Conservation (phyloP, 1,284 basidiomycete genomes). For the Cryptococcus amylolentus region DNA sequence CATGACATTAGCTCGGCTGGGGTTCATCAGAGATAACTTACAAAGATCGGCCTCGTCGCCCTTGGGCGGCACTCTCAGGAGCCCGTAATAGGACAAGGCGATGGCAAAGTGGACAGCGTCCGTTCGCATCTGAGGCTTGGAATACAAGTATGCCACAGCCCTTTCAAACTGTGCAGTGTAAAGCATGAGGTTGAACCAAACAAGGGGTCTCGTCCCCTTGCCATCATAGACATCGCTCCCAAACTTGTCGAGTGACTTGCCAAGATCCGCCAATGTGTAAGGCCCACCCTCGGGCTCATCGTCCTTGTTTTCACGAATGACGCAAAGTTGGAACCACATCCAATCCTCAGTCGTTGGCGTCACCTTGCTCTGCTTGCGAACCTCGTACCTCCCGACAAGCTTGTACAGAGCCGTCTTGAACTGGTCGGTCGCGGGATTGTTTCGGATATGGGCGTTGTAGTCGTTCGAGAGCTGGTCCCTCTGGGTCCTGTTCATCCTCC, state of each 20-base stretch:
- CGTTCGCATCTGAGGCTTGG: conserved; percentile 79
- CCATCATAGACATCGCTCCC: conserved; percentile 90
- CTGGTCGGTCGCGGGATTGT: conserved; percentile 75
- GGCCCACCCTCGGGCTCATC: conserved; percentile 58
- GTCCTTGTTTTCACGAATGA: conserved; percentile 63
- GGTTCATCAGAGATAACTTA: conserved; percentile 51
- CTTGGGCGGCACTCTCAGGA: conserved; percentile 78
- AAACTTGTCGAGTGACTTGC: conserved; percentile 76
- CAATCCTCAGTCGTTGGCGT: conserved; percentile 94
- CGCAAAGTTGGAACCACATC: conserved; percentile 94
- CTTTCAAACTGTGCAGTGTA: conserved; percentile 93
- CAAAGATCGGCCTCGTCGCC: conserved; percentile 76
- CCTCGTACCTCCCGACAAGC: conserved; percentile 88
- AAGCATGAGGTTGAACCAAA: conserved; percentile 87
- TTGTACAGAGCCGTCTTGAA: conserved; percentile 97
- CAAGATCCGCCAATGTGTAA: conserved; percentile 73
- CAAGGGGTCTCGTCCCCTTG: conserved; percentile 59
- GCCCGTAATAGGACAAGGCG: conserved; percentile 87
- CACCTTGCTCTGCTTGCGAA: conserved; percentile 78
- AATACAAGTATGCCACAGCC: conserved; percentile 85
- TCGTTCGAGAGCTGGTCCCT: conserved; percentile 80
- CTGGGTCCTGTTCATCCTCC: conserved; percentile 71
- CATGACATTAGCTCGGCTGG: conserved; percentile 4
- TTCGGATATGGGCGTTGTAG: conserved; percentile 90
- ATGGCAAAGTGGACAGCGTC: conserved; percentile 95